Evolutionary conservation across 106 monocot species (phyloP).

Genomic region (Phalaenopsis aphrodite): DNA sequence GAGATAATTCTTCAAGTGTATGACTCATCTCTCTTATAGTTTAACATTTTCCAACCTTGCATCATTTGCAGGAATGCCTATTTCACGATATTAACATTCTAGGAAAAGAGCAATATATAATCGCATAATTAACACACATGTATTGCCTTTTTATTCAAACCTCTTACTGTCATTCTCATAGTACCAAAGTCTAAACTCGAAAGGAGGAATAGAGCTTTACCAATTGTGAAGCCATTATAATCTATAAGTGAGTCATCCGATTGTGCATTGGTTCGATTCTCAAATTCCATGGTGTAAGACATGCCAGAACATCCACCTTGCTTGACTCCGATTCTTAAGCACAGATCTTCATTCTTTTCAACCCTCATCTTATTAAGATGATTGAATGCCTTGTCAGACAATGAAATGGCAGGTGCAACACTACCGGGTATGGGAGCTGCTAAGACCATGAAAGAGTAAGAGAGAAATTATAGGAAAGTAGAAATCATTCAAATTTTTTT

Average conservation of each 20-base stretch:
- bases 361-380: slow-evolving; percentile 82
- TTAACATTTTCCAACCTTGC: background rate
- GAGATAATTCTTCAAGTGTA: background rate
- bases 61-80: background rate
- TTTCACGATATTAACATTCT: background rate
- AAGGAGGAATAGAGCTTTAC: slow-evolving; percentile 22
- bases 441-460: background rate
- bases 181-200: background rate
- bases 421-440: slow-evolving; percentile 32
- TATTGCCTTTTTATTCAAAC: background rate
- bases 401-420: slow-evolving; percentile 61
- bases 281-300: slow-evolving; percentile 98
- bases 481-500: background rate
- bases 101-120: background rate
- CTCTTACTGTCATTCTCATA: background rate
- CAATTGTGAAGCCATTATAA: slow-evolving; percentile 81
- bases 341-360: slow-evolving; percentile 76
- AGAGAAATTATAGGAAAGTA: background rate
- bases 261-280: slow-evolving; percentile 51
- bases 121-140: background rate
- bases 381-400: slow-evolving; percentile 71
- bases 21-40: background rate
- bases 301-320: slow-evolving; percentile 99
- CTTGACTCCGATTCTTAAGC: slow-evolving; percentile 94
- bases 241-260: slow-evolving; percentile 79